Base-by-base conservation (phyloP, 495 filamentous ascomycete genomes). In the Daldinia decipiens region DNA sequence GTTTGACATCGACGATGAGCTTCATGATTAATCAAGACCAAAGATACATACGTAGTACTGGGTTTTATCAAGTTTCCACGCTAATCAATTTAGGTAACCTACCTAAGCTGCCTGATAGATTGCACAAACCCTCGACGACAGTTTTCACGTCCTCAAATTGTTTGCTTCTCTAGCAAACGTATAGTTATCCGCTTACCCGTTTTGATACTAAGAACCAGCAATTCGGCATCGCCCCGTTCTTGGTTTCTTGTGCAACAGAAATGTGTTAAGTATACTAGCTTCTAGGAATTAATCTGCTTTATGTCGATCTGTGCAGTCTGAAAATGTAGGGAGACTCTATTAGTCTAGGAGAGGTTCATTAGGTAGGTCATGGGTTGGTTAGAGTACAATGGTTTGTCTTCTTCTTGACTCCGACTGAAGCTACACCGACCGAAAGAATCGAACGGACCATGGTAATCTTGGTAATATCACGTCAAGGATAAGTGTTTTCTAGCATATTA, bases 121-220 rank as follows among this genome's bases (percentile, higher is more conserved):
- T 39, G 13, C 36, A 39, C 2, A 1, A 39, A 17, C 38, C 4
- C 38, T 9, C 38, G n/a, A 17, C 15, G 38, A 2, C 38, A 17
- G 38, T 40, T 17, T 40, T 17, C 7, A 36, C 12, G 12, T 19
- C 7, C 11, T 47, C n/a, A n/a, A 15, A 29, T 31, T 31, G 50
- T 53, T 53, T 53, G 50, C 26, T 31, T 31, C 8, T 31, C 13
- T 53, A 53, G 27, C 50, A 53, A 53, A 31, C 50, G 4, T 31
- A 1, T 47, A n/a, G n/a, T n/a, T n/a, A 47, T 11, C 17, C 19
- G 43, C 21, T 47, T 47, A 3, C 34, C 12, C 12, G 4, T 36
- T 36, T 36, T 36, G 34, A 36, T 36, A 47, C 17, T 8, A 47
- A 47, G 43, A 21, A 24, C 43, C 19, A 47, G 19, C 19, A 21